These are phyloP conservation scores for Cercospora brassicicola DNA, from an alignment of 2,329 filamentous ascomycete species.

Conservation along the genomic window DNA sequence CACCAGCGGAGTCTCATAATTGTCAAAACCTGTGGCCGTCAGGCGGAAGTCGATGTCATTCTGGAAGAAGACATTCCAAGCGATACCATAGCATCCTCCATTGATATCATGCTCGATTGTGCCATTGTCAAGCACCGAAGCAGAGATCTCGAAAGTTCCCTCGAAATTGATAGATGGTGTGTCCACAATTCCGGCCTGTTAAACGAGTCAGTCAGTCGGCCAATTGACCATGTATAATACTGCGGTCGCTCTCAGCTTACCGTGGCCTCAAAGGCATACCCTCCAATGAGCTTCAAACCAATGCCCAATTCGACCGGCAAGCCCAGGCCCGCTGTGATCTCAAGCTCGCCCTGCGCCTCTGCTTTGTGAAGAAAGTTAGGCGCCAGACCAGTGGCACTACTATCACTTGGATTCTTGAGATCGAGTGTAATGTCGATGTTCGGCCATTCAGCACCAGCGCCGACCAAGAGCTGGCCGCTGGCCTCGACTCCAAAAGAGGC, in stretches of 20 bases:
- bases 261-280: background rate
- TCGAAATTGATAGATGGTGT: background rate
- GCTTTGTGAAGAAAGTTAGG: constrained; percentile 1
- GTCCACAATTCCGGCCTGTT: no score
- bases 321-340: constrained; percentile 3
- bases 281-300: background rate
- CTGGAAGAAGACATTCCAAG: constrained; percentile 16
- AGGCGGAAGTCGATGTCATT: constrained; percentile 7
- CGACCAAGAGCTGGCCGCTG: constrained; percentile 10
- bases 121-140: constrained; percentile 1
- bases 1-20: background rate
- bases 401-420: constrained; percentile 1
- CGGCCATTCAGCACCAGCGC: constrained; percentile 10
- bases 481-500: constrained; percentile 6
- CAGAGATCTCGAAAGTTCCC: constrained; percentile 13
- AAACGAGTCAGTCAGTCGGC: no score
- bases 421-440: constrained; percentile 8
- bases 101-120: constrained; percentile 11
- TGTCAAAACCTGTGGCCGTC: background rate
- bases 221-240: no score
- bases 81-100: constrained; percentile 17
- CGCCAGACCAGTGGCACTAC: background rate
- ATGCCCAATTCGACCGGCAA: constrained; percentile 16
- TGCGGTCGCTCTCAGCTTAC: background rate
- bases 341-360: constrained; percentile 8